Percentiles rank a stretch among this genome's conserved stretches.
Evolutionary conservation across 2,329 filamentous ascomycete species (phyloP).

Genomic region (Epichloe scottii): DNA sequence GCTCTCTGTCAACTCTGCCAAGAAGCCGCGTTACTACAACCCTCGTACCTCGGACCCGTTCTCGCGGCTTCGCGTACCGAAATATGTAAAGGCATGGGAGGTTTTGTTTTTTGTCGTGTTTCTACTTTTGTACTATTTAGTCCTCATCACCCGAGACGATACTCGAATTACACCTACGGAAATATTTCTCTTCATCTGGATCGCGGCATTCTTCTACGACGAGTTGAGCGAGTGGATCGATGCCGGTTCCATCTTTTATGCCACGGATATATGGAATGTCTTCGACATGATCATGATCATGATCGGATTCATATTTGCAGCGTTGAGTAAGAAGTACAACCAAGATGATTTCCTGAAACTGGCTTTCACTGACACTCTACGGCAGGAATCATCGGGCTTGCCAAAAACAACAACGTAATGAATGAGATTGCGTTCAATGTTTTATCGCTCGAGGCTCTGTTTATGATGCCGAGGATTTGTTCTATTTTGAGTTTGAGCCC

Average conservation of each 20-base stretch:
- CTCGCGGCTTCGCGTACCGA: slow-evolving; percentile 63
- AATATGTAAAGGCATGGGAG: slow-evolving; percentile 77
- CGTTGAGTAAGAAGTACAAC: slow-evolving; percentile 45
- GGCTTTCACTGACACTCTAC: background rate
- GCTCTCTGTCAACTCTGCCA: slow-evolving; percentile 59
- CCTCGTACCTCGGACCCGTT: slow-evolving; percentile 54
- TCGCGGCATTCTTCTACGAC: slow-evolving; percentile 78
- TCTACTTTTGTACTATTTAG: slow-evolving; percentile 72
- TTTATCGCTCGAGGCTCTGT: slow-evolving; percentile 76
- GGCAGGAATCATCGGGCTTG: slow-evolving; percentile 22
- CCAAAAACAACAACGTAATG: slow-evolving; percentile 44
- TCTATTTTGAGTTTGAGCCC: slow-evolving; percentile 77
- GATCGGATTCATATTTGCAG: slow-evolving; percentile 58
- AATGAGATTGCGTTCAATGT: slow-evolving; percentile 78
- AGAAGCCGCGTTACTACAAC: slow-evolving; percentile 68
- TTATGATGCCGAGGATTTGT: slow-evolving; percentile 80
- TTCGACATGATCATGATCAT: slow-evolving; percentile 64
- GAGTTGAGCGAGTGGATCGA: slow-evolving; percentile 76
- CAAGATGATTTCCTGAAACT: background rate
- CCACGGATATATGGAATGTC: slow-evolving; percentile 69
- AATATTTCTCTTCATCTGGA: slow-evolving; percentile 69
- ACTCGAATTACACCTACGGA: slow-evolving; percentile 56
- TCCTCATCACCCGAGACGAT: slow-evolving; percentile 62
- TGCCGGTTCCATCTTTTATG: slow-evolving; percentile 76
- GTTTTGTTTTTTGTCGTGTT: slow-evolving; percentile 69